phyloP scores from a whole-genome alignment of 73 alveolate species.

The Paramecium sonneborni region DNA sequence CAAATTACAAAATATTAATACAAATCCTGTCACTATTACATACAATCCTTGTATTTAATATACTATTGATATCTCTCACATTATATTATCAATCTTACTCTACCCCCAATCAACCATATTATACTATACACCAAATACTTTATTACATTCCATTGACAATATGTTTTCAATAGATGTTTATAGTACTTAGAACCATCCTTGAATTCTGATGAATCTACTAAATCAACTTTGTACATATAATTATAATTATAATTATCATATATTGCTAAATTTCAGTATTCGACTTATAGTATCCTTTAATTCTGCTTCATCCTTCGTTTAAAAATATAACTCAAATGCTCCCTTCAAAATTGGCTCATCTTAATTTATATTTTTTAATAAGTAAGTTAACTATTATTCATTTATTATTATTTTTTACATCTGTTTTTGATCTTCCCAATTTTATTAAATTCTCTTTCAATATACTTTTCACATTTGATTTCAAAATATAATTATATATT shows the following conservation, averaged over 20 bases:
- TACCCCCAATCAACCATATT: conserved; percentile 55
- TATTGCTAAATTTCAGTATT: conserved; percentile 35
- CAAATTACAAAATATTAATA: conserved; percentile 44
- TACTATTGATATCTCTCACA: neutral
- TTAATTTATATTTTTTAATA: neutral
- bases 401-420: neutral
- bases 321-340: conserved; percentile 40
- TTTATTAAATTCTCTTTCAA: neutral
- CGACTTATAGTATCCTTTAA: conserved; percentile 30
- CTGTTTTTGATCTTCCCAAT: conserved; percentile 1
- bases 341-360: conserved; percentile 48
- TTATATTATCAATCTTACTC: neutral
- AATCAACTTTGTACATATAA: conserved; percentile 31
- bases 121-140: neutral
- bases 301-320: conserved; percentile 44
- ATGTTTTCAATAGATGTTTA: neutral
- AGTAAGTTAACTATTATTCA: conserved; percentile 11
- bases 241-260: neutral
- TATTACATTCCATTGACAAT: neutral
- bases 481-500: neutral
- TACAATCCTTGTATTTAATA: conserved; percentile 19
- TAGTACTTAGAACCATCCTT: neutral
- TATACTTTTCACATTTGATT: conserved; percentile 2
- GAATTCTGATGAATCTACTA: conserved; percentile 50
- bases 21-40: conserved; percentile 26